Evolutionary conservation across 331 rosid genomes (phyloP), one percentile per base, ranked within the genome.

Genomic region (Pyracantha coccinea): DNA sequence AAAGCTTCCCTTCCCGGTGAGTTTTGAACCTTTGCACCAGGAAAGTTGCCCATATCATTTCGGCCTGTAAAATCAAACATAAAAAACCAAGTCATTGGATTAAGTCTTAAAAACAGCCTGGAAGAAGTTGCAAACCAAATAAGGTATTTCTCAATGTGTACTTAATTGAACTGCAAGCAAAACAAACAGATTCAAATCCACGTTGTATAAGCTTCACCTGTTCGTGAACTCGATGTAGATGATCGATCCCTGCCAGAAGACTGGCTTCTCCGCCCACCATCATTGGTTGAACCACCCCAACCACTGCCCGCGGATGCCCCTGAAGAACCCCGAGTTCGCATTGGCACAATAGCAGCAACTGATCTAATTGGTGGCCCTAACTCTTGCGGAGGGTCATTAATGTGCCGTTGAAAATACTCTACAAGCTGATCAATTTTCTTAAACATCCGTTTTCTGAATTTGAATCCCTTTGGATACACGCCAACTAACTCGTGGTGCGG

Each of bases 401-500:
- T 80, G 76, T 91, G 91, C 80, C 91, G 77, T 77, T 92, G 96
- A 73, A 94, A 94, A 82, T 90, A 89, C 44, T 92, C 88, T 68
- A 94, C 99, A 71, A 94, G 97, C 79, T 96, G 79, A 83, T 94
- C 97, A 70, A 94, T 88, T 85, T 90, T 90, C 85, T 89, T 96
- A 75, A 90, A 94, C 97, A 89, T 92, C 79, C 90, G 90, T 83
- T 94, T 94, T 71, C 97, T 84, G 77, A 90, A 94, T 82, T 90
- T 94, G 85, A 94, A 94, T 59, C 99, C 99, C 80, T 90, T 94
- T 10, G 99, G 99, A 82, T 90, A 90, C 71, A 94, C 84, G 14
- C 99, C 96, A 84, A 94, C 86, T 75, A 90, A 94, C 82, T 94
- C 97, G 47, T 92, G 97, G 84, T 94, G 99, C 13, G 97, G 96